These are phyloP conservation scores for Kwoniella bestiolae DNA, from an alignment of 768 basidiomycete species.

Conservation along the genomic window DNA sequence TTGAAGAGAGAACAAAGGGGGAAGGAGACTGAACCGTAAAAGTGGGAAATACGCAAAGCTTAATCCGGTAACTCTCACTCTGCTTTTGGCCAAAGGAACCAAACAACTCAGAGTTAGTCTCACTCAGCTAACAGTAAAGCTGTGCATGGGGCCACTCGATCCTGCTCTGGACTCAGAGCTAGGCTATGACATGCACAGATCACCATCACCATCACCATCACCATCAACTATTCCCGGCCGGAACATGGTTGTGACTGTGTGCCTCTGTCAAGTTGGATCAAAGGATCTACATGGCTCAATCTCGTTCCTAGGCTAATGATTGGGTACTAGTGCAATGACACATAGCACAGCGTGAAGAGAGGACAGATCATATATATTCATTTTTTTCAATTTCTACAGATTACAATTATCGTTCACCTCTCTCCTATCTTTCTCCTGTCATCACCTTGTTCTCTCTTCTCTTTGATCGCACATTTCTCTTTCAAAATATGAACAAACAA, in stretches of 20 bases:
- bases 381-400: no score
- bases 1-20: neutral
- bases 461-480: no score
- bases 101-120: neutral
- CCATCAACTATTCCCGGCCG: neutral
- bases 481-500: no score
- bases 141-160: neutral
- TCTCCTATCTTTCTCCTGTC: no score
- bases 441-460: no score
- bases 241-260: neutral
- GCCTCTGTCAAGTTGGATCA: neutral
- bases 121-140: neutral
- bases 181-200: neutral
- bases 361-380: no score
- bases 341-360: no score
- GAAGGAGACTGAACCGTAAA: neutral
- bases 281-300: no score
- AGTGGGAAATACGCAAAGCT: neutral
- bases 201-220: neutral
- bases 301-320: no score
- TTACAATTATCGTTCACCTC: no score
- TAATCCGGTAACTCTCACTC: neutral
- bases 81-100: neutral
- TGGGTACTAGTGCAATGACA: no score
- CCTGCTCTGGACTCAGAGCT: neutral